Percentiles rank a stretch among this genome's conserved stretches.
phyloP scores from a whole-genome alignment of 129 eudicot genomes.

The Tagetes erecta region DNA sequence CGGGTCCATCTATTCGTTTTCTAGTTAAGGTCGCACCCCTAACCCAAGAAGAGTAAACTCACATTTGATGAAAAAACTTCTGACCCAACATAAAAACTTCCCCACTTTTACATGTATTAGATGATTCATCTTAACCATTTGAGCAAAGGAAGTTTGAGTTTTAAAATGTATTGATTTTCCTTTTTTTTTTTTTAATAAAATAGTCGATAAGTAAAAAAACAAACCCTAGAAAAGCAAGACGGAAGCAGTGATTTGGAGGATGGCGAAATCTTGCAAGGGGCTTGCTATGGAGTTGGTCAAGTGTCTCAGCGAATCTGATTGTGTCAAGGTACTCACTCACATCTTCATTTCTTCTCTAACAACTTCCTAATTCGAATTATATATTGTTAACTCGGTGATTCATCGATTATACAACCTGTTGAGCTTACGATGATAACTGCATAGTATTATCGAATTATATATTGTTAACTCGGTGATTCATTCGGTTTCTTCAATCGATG shows the following conservation, averaged over 20 bases:
- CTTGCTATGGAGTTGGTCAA: slow-evolving; percentile 75
- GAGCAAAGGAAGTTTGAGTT: too few relatives aligned
- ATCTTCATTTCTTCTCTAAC: neutral
- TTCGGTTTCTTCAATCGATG: neutral
- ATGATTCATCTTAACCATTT: too few relatives aligned
- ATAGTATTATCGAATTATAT: neutral
- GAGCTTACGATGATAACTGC: neutral
- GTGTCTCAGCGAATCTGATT: slow-evolving; percentile 85
- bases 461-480: too few relatives aligned
- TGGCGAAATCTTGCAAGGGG: slow-evolving; percentile 95
- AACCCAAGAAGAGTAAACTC: too few relatives aligned
- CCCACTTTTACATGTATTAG: too few relatives aligned
- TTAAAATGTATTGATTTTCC: too few relatives aligned
- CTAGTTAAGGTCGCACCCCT: too few relatives aligned
- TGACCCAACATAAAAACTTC: too few relatives aligned
- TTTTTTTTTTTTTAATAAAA: too few relatives aligned
- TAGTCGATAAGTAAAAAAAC: neutral
- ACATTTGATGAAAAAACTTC: too few relatives aligned
- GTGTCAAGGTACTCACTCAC: slow-evolving; percentile 52
- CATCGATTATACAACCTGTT: neutral
- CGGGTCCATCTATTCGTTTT: too few relatives aligned
- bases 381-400: neutral
- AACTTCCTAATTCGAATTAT: neutral
- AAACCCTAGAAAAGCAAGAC: neutral
- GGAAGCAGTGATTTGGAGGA: slow-evolving; percentile 20